These are phyloP conservation scores for Leccinum rimulosum DNA, from an alignment of 768 basidiomycete genomes.

Conservation along the genomic window DNA sequence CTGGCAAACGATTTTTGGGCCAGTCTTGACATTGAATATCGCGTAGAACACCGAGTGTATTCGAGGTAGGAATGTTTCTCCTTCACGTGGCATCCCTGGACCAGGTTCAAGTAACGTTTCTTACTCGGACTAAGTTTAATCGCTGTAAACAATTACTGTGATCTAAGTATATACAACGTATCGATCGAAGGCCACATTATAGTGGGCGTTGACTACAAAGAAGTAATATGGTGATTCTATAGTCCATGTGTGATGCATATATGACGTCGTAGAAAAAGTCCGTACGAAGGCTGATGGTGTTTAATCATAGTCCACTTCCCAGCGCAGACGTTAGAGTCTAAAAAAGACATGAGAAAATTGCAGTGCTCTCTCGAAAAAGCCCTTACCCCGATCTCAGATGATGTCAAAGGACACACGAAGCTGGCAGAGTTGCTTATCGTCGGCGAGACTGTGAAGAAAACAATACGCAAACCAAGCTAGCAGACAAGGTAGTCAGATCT, in stretches of 20 bases:
- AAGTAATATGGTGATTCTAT: not conserved
- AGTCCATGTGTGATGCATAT: conserved; percentile 22
- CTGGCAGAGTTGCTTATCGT: conserved; percentile 57
- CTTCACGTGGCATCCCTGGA: conserved; percentile 39
- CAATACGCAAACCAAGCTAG: conserved; percentile 62
- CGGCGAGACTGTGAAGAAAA: conserved; percentile 67
- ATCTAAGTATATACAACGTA: not conserved
- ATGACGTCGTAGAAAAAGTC: conserved; percentile 9
- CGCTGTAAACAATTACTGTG: not conserved
- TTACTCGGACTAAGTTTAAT: not conserved
- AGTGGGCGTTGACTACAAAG: not conserved
- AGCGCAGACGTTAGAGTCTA: conserved; percentile 22
- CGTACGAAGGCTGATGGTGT: not conserved
- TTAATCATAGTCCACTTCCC: conserved; percentile 4
- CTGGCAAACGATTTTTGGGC: conserved; percentile 89
- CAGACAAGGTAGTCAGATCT: conserved; percentile 9
- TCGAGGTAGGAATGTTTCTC: conserved; percentile 71
- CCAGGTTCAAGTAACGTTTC: not conserved
- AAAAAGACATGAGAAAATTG: conserved; percentile 11
- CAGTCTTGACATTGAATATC: conserved; percentile 81
- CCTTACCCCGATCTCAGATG: conserved; percentile 27
- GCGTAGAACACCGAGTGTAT: conserved; percentile 93
- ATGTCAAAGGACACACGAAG: conserved; percentile 62
- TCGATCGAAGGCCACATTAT: not conserved
- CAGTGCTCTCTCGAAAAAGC: not conserved